Conservation (phyloP, 345 rosid genomes). For the Eucalyptus marginata region DNA sequence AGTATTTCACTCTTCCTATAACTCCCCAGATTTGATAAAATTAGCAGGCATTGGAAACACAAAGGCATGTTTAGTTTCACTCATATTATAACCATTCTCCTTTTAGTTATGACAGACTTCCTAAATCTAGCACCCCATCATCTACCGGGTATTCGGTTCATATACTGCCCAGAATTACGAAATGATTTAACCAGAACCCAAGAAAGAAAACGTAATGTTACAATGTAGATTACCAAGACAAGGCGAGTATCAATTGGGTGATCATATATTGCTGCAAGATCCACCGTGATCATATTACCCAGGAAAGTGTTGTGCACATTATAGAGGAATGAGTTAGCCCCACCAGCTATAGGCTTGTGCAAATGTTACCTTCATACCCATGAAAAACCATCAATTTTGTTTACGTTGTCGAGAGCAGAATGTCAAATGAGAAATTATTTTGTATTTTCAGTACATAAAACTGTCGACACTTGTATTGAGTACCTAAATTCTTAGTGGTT, state of each 20-base stretch:
- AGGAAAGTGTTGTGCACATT: background rate
- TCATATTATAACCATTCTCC: background rate
- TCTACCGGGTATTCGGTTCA: background rate
- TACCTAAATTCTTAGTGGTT: too few species aligned
- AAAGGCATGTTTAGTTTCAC: too few species aligned
- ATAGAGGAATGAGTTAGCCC: background rate
- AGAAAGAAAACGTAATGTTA: background rate
- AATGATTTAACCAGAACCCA: background rate
- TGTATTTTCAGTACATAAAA: too few species aligned
- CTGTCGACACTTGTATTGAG: too few species aligned
- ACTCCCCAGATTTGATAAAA: too few species aligned
- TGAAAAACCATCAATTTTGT: background rate
- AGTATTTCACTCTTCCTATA: background rate
- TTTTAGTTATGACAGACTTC: background rate
- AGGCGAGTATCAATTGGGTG: background rate
- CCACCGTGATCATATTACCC: constrained; percentile 17
- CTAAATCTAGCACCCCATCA: background rate
- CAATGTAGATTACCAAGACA: background rate
- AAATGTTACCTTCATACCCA: background rate
- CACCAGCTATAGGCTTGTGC: background rate
- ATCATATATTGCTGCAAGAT: constrained; percentile 1
- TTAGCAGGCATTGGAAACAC: background rate
- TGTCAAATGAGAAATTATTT: background rate
- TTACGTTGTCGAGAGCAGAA: background rate
- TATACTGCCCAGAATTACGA: background rate